Conservation (phyloP, 2,329 filamentous ascomycete genomes). For the Colletotrichum gloeosporioides region DNA sequence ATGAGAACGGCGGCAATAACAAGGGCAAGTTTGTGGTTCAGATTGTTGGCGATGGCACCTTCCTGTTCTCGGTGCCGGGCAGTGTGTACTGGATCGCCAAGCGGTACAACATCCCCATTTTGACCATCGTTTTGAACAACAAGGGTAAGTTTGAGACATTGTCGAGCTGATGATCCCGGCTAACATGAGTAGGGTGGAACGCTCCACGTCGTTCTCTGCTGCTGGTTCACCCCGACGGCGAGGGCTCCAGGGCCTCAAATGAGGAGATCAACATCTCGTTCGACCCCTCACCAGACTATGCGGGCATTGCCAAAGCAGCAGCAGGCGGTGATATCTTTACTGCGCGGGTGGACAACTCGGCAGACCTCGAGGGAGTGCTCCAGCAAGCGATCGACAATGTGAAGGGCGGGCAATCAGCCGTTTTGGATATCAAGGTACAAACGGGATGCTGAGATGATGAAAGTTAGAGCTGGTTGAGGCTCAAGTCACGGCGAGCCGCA, state of each 20-base stretch:
- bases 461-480: not conserved
- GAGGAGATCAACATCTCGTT: conserved; percentile 54
- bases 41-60: conserved; percentile 63
- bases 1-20: conserved; percentile 40
- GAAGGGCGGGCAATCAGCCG: conserved; percentile 54
- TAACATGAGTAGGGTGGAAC: conserved; percentile 42
- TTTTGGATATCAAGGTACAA: conserved; percentile 59
- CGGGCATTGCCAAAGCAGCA: conserved; percentile 32
- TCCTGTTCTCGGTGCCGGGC: conserved; percentile 58
- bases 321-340: conserved; percentile 53
- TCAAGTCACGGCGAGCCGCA: not conserved
- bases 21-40: conserved; percentile 57
- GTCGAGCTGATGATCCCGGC: not conserved
- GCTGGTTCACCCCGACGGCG: conserved; percentile 48
- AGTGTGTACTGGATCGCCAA: conserved; percentile 63
- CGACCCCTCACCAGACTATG: conserved; percentile 47
- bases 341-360: conserved; percentile 50
- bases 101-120: conserved; percentile 58
- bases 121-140: conserved; percentile 64
- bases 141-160: conserved; percentile 44
- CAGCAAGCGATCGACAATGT: conserved; percentile 56
- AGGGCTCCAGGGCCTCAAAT: conserved; percentile 44
- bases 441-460: conserved; percentile 41
- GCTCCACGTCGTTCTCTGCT: conserved; percentile 46
- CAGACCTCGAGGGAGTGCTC: conserved; percentile 52